Conservation (phyloP, 164 flowering plant genomes). For the Magnolia sinica region DNA sequence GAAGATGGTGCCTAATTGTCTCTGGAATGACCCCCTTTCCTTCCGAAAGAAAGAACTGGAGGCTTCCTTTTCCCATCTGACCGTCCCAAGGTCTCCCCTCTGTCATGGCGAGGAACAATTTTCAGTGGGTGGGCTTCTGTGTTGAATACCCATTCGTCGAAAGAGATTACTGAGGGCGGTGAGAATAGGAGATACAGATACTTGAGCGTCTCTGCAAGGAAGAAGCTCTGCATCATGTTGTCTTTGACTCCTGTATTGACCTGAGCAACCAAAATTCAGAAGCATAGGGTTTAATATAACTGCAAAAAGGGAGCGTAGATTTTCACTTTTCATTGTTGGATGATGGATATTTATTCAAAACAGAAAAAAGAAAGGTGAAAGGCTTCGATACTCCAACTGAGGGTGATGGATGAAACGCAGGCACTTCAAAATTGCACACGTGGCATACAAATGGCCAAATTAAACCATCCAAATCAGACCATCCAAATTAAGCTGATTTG, state of each 20-base stretch:
- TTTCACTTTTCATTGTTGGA: background rate
- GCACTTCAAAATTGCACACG: no score
- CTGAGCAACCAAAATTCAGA: conserved; percentile 27
- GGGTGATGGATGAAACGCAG: no score
- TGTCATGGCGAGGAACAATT: conserved; percentile 46
- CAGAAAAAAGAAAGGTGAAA: background rate
- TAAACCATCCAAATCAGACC: no score
- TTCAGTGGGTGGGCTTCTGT: conserved; percentile 93
- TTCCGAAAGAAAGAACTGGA: conserved; percentile 32
- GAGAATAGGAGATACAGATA: conserved; percentile 89
- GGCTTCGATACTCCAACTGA: no score
- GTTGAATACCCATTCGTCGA: conserved; percentile 95
- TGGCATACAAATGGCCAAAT: no score
- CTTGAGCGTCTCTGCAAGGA: conserved; percentile 94
- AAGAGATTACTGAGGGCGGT: conserved; percentile 64
- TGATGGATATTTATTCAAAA: background rate
- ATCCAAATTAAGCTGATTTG: no score
- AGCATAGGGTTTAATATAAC: background rate
- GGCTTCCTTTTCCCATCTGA: conserved; percentile 29
- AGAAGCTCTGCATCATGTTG: conserved; percentile 97
- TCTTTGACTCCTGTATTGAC: conserved; percentile 80
- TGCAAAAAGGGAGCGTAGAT: background rate
- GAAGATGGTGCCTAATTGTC: conserved; percentile 14
- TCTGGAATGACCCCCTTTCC: conserved; percentile 58
- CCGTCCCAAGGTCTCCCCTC: conserved; percentile 14